Evolutionary conservation across 225 moss, liverwort and hornwort genomes (phyloP).

Genomic region (Neckera pumila): DNA sequence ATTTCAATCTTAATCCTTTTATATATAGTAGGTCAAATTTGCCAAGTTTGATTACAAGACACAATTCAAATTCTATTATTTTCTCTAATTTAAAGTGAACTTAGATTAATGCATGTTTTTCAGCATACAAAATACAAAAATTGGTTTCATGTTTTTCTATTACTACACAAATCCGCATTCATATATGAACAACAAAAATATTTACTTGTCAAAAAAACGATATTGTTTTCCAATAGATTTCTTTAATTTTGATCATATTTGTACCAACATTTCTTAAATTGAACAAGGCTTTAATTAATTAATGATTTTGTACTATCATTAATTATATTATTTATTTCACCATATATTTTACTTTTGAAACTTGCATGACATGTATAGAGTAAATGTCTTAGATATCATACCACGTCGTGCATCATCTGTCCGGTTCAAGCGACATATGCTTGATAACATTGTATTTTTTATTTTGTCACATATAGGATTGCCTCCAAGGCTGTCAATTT

Average conservation of each 20-base stretch:
- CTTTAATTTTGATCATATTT: too few relatives aligned
- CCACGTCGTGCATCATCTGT: too few relatives aligned
- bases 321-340: background rate
- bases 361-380: background rate
- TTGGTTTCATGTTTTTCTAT: background rate
- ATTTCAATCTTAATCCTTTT: background rate
- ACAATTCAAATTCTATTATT: background rate
- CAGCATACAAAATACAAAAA: background rate
- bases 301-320: fast-evolving
- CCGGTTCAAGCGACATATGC: background rate
- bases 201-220: background rate
- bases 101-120: background rate
- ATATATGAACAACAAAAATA: background rate
- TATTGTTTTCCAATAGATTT: background rate
- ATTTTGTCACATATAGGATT: background rate
- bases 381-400: background rate
- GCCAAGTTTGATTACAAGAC: background rate
- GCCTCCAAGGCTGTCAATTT: background rate
- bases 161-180: background rate
- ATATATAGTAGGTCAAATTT: too few relatives aligned
- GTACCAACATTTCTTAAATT: background rate
- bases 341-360: background rate
- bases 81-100: background rate
- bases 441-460: background rate
- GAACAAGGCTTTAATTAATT: background rate